These are phyloP conservation scores for Favolaschia claudopus DNA, from an alignment of 768 basidiomycete species.

Conservation along the genomic window DNA sequence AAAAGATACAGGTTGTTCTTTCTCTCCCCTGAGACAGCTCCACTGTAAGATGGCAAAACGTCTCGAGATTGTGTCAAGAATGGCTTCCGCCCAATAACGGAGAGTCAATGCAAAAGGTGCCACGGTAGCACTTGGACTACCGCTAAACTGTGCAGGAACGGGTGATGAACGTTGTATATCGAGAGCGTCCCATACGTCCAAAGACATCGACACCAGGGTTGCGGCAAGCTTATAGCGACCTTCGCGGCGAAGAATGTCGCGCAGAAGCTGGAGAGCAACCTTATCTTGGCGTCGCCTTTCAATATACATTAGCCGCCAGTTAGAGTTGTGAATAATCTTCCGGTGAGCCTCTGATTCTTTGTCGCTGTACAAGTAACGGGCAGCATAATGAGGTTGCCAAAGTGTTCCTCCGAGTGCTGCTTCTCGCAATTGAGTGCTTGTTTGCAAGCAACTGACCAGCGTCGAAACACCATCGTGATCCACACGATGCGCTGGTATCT, in stretches of 20 bases:
- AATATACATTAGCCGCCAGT: slow-evolving; percentile 58
- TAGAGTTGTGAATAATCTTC: slow-evolving; percentile 31
- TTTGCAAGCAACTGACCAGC: slow-evolving; percentile 48
- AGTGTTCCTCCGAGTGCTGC: slow-evolving; percentile 50
- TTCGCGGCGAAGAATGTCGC: slow-evolving; percentile 45
- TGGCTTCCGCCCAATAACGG: slow-evolving; percentile 57
- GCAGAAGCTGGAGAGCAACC: slow-evolving; percentile 47
- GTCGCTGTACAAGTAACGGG: slow-evolving; percentile 54
- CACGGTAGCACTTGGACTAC: not conserved
- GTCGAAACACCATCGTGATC: slow-evolving; percentile 26
- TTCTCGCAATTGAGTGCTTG: slow-evolving; percentile 48
- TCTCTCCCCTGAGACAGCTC: slow-evolving; percentile 44
- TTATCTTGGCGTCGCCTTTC: slow-evolving; percentile 54
- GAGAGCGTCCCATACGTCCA: slow-evolving; percentile 66
- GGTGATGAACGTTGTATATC: slow-evolving; percentile 46
- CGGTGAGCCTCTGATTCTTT: slow-evolving; percentile 45
- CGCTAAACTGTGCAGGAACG: slow-evolving; percentile 37
- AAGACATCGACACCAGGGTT: slow-evolving; percentile 47
- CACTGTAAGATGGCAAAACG: slow-evolving; percentile 49
- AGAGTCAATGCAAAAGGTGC: slow-evolving; percentile 46
- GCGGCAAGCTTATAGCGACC: slow-evolving; percentile 49
- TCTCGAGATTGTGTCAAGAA: slow-evolving; percentile 54
- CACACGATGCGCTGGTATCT: not conserved
- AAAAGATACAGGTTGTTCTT: not conserved
- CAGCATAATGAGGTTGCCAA: slow-evolving; percentile 63